phyloP scores from a whole-genome alignment of 305 asterid species.

The Fraxinus sp. region DNA sequence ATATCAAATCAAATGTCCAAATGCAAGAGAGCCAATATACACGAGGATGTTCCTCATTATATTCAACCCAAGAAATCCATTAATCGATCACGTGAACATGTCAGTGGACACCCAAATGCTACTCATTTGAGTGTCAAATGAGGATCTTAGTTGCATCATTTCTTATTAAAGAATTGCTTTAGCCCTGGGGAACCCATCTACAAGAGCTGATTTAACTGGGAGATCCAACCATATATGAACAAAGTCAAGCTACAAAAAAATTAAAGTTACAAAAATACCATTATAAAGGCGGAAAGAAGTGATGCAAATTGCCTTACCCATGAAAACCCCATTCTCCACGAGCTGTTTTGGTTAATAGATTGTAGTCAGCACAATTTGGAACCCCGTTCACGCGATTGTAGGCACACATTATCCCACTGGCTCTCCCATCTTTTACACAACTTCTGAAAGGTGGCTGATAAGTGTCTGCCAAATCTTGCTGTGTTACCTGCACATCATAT shows the following conservation, averaged over 20 bases:
- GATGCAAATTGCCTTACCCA: conserved; percentile 43
- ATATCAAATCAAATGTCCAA: not conserved
- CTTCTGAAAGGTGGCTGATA: conserved; percentile 81
- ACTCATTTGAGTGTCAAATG: not conserved
- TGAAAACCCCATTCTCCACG: conserved; percentile 72
- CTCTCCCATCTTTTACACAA: conserved; percentile 62
- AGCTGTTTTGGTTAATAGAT: conserved; percentile 61
- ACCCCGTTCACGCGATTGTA: conserved; percentile 74
- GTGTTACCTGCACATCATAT: conserved; percentile 49
- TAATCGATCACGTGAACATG: not conserved
- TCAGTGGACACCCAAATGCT: not conserved
- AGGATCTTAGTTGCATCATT: not conserved
- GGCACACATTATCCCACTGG: conserved; percentile 88
- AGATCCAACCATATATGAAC: not conserved
- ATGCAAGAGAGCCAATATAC: not conserved
- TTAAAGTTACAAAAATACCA: not conserved
- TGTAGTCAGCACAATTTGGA: conserved; percentile 71
- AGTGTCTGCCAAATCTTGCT: conserved; percentile 85
- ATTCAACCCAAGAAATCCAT: not conserved
- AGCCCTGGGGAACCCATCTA: not conserved
- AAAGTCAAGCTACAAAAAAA: not conserved
- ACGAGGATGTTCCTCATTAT: not conserved
- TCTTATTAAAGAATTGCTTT: not conserved
- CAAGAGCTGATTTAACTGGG: not conserved
- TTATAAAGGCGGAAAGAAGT: not conserved